phyloP scores from a whole-genome alignment of 345 rosid species.

The Hevea brasiliensis region DNA sequence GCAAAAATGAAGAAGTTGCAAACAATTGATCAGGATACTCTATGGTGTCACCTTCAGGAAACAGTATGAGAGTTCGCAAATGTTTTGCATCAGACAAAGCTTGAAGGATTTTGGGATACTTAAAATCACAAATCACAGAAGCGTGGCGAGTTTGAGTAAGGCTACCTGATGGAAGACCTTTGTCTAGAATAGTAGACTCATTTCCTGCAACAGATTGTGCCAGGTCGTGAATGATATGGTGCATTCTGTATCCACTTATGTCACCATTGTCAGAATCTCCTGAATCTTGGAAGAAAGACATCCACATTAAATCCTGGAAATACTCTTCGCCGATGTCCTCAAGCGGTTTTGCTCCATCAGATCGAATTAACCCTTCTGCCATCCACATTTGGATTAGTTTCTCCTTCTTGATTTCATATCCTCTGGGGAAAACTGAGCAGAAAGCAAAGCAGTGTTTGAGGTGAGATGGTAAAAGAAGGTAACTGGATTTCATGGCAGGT shows the following conservation, averaged over 20 bases:
- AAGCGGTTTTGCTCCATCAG: background rate
- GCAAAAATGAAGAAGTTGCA: background rate
- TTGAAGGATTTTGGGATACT: background rate
- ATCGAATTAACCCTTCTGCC: background rate
- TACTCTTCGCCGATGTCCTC: background rate
- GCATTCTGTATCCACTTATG: background rate
- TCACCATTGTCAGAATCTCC: background rate
- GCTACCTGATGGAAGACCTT: background rate
- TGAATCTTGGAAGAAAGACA: background rate
- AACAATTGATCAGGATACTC: background rate
- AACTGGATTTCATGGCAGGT: background rate
- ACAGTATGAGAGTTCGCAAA: background rate
- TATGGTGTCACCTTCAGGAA: background rate
- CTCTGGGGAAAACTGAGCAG: background rate
- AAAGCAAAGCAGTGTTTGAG: background rate
- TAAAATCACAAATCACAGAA: background rate
- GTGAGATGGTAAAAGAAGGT: background rate
- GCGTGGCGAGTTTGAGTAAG: background rate
- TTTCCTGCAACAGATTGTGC: background rate
- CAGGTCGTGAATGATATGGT: slow-evolving; percentile 3
- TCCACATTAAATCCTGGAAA: background rate
- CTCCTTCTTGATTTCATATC: background rate
- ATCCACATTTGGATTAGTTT: background rate
- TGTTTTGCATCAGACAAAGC: background rate
- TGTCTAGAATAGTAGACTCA: background rate